Evolutionary conservation across 1,284 basidiomycete genomes (phyloP).

Genomic region (Porogramme epimiltina): DNA sequence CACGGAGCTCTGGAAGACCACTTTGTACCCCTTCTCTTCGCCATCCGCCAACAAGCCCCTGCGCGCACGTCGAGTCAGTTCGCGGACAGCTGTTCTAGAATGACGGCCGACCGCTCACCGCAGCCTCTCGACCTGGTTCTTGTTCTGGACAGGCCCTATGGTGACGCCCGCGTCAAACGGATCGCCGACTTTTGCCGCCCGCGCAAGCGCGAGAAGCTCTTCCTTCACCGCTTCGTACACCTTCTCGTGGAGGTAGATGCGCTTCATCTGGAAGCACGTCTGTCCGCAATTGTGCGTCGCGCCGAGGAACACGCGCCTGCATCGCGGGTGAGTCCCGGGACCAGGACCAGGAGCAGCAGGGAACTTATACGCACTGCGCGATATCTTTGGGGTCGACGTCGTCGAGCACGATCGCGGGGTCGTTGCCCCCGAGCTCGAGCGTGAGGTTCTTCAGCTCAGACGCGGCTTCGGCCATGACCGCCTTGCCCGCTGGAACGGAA

Average conservation of each 20-base stretch:
- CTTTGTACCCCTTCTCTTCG: conserved; percentile 14
- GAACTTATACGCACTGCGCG: conserved; percentile 8
- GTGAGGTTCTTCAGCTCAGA: conserved; percentile 15
- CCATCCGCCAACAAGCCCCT: conserved; percentile 14
- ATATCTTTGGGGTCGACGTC: conserved; percentile 16
- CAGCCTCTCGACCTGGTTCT: conserved; percentile 11
- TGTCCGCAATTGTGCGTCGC: conserved; percentile 13
- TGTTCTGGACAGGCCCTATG: conserved; percentile 19
- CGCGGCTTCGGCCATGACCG: conserved; percentile 14
- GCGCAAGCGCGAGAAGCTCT: conserved; percentile 14
- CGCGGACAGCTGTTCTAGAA: neutral
- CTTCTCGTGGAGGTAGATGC: conserved; percentile 15
- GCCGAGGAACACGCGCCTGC: conserved; percentile 4
- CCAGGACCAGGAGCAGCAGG: neutral
- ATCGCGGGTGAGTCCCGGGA: neutral
- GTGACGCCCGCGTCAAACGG: conserved; percentile 11
- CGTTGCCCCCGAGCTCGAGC: conserved; percentile 23
- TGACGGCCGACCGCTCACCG: conserved; percentile 2
- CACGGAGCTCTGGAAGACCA: conserved; percentile 8
- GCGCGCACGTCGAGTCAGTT: neutral
- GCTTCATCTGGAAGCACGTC: conserved; percentile 19
- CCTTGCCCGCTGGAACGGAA: conserved; percentile 13
- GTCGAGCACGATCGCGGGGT: conserved; percentile 18
- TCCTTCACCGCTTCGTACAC: conserved; percentile 18
- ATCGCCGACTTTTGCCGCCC: conserved; percentile 9